These are phyloP conservation scores for Leccinum boreale DNA, from an alignment of 768 basidiomycete genomes.

Conservation along the genomic window DNA sequence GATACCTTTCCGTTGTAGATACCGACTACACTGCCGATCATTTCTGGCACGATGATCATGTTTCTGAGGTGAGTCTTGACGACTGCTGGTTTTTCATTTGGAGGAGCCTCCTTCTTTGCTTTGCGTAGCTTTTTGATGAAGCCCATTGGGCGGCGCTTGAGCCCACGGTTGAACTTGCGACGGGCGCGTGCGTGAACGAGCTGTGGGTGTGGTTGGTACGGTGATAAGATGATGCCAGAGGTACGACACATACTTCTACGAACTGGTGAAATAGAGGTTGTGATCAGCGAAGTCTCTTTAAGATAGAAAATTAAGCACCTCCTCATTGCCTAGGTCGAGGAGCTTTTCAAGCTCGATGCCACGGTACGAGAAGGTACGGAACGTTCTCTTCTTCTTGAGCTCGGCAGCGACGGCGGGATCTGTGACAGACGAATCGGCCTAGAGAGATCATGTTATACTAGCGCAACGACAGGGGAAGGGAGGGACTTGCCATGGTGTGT, in stretches of 20 bases:
- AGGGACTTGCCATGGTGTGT: conserved; percentile 33
- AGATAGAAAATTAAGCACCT: conserved; percentile 48
- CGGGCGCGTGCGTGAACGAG: conserved; percentile 98
- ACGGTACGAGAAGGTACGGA: conserved; percentile 98
- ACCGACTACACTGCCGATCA: conserved; percentile 98
- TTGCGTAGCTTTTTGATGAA: conserved; percentile 99
- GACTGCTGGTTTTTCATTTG: conserved; percentile 97
- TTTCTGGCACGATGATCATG: conserved; percentile 99
- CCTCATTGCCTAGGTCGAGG: conserved; percentile 93
- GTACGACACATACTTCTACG: conserved; percentile 59
- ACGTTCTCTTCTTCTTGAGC: conserved; percentile 97
- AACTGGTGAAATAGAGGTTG: conserved; percentile 44
- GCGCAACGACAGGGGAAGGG: not conserved
- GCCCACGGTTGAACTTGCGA: conserved; percentile 97
- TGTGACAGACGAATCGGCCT: conserved; percentile 84
- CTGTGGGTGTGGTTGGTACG: conserved; percentile 37
- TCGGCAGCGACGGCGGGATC: conserved; percentile 93
- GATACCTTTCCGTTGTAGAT: conserved; percentile 97
- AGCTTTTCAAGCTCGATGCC: conserved; percentile 98
- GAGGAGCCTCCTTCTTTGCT: conserved; percentile 98
- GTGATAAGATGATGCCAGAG: conserved; percentile 2
- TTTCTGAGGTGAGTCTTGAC: conserved; percentile 99
- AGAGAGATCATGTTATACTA: not conserved
- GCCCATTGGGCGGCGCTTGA: conserved; percentile 97
- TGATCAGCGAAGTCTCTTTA: not conserved